Conservation (phyloP, 306 rosid genomes). For the Ammopiptanthus mongolicus region DNA sequence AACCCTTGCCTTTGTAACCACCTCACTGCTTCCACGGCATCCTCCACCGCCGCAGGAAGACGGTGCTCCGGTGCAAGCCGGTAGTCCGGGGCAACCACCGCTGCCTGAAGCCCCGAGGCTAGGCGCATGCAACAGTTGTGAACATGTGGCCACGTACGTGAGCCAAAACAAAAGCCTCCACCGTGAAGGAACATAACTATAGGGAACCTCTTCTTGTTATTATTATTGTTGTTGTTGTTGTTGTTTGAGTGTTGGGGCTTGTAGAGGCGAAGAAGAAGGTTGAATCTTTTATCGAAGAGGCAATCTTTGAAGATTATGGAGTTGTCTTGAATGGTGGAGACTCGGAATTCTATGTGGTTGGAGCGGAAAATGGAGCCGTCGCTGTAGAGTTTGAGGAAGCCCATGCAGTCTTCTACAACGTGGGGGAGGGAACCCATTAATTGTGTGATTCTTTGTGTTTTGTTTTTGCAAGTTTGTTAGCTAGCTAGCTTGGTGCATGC, state of each 20-base stretch:
- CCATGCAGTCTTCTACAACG: slow-evolving; percentile 89
- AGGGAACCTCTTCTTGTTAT: slow-evolving; percentile 39
- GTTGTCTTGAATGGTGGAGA: slow-evolving; percentile 35
- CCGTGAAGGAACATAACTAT: slow-evolving; percentile 66
- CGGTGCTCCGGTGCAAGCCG: slow-evolving; percentile 82
- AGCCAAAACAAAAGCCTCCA: slow-evolving; percentile 92
- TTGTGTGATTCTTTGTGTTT: too few species aligned
- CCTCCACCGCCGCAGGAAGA: slow-evolving; percentile 76
- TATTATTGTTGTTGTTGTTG: neutral
- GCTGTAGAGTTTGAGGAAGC: slow-evolving; percentile 72
- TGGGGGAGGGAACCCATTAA: slow-evolving; percentile 72
- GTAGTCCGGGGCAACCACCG: slow-evolving; percentile 63
- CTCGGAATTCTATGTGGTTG: slow-evolving; percentile 40
- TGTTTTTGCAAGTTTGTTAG: neutral
- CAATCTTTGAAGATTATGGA: slow-evolving; percentile 52
- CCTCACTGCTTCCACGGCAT: slow-evolving; percentile 55
- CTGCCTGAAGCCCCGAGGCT: slow-evolving; percentile 38
- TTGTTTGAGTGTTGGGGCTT: slow-evolving; percentile 29
- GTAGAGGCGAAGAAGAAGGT: slow-evolving; percentile 66
- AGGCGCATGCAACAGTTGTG: slow-evolving; percentile 79
- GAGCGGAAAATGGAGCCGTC: slow-evolving; percentile 71
- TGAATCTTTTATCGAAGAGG: slow-evolving; percentile 37
- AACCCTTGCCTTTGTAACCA: slow-evolving; percentile 57
- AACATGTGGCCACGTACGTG: slow-evolving; percentile 69
- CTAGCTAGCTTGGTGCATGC: neutral